Percentiles rank a stretch among this genome's conserved stretches.
These are phyloP conservation scores for Trypanosoma conorhini DNA, from an alignment of 208 protist genomes.

Conservation along the genomic window DNA sequence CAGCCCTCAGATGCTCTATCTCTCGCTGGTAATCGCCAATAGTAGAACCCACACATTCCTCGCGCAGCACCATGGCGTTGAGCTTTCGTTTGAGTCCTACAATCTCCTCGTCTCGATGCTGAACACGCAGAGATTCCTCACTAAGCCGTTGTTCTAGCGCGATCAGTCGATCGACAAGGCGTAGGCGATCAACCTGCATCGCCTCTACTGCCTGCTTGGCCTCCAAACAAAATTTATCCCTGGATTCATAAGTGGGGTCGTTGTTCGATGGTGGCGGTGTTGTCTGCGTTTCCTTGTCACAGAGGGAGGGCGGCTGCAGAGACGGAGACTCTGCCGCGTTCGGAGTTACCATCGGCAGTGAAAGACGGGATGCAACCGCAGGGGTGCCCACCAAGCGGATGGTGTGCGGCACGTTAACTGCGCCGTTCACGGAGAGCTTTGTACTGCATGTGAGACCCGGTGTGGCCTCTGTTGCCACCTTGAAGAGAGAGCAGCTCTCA, in stretches of 20 bases:
- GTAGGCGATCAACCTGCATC: constrained; percentile 24
- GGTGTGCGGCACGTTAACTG: neutral
- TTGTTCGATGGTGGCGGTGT: neutral
- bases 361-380: constrained; percentile 2
- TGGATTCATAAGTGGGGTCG: neutral
- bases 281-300: constrained; percentile 25
- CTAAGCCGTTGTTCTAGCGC: constrained; percentile 19
- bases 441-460: constrained; percentile 22
- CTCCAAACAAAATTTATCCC: neutral
- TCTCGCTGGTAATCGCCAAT: constrained; percentile 31
- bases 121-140: constrained; percentile 19
- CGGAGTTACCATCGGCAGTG: constrained; percentile 22
- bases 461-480: constrained; percentile 3
- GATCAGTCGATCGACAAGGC: constrained; percentile 31
- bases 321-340: neutral
- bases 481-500: neutral
- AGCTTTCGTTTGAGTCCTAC: constrained; percentile 18
- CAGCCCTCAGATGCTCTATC: constrained; percentile 24
- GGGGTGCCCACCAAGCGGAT: neutral
- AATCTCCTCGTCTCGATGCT: constrained; percentile 26
- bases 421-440: constrained; percentile 18
- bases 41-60: constrained; percentile 34
- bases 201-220: constrained; percentile 10
- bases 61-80: constrained; percentile 27
- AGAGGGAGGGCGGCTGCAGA: neutral